phyloP scores from a whole-genome alignment of 2,329 filamentous ascomycete species.

The Penicillium polonicum region DNA sequence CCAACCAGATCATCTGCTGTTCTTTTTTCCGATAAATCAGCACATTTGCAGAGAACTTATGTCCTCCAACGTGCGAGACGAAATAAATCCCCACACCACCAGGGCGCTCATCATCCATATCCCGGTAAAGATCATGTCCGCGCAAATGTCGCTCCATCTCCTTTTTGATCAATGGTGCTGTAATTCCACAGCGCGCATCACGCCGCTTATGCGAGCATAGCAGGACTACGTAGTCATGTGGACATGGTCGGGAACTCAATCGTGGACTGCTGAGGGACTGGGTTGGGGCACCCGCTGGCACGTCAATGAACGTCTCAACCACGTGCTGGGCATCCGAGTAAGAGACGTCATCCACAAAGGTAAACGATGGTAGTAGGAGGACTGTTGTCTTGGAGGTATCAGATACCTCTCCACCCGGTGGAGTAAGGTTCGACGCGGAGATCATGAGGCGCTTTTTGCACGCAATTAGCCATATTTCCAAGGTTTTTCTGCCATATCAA shows the following conservation, averaged over 20 bases:
- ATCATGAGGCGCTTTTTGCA: background rate
- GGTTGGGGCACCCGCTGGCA: background rate
- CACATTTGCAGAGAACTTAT: conserved; percentile 91
- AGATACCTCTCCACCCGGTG: background rate
- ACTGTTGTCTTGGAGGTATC: background rate
- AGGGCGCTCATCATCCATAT: conserved; percentile 76
- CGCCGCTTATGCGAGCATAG: conserved; percentile 87
- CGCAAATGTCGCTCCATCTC: conserved; percentile 83
- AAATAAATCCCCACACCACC: conserved; percentile 90
- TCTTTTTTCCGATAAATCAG: conserved; percentile 69
- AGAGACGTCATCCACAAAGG: background rate
- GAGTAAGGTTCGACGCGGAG: background rate
- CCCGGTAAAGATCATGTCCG: conserved; percentile 75
- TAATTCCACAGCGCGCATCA: conserved; percentile 87
- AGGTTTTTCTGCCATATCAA: no score
- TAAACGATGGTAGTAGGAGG: background rate
- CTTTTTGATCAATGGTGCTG: conserved; percentile 73
- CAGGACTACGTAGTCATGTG: conserved; percentile 69
- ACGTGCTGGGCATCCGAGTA: background rate
- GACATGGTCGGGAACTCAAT: background rate
- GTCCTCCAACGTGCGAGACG: conserved; percentile 87
- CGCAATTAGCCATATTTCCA: background rate
- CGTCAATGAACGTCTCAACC: background rate
- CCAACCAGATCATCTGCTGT: conserved; percentile 70
- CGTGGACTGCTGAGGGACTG: background rate